These are phyloP conservation scores for Earliella scabrosa DNA, from an alignment of 1,284 basidiomycete genomes.

Conservation along the genomic window DNA sequence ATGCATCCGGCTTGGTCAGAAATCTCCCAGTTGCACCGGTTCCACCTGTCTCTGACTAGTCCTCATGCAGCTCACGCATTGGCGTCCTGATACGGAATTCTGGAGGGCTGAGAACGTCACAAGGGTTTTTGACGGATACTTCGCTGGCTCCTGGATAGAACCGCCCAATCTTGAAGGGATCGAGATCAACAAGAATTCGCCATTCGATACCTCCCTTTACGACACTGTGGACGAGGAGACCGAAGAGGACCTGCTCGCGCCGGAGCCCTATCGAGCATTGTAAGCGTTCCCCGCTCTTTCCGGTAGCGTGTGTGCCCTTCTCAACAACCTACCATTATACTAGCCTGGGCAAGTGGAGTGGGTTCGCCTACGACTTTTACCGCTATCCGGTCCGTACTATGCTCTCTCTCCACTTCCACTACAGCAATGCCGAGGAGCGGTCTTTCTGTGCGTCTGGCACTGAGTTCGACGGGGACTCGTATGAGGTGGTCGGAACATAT, in stretches of 20 bases:
- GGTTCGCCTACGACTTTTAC: not conserved
- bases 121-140: not conserved
- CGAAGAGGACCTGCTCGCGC: slow-evolving; percentile 7
- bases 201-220: not conserved
- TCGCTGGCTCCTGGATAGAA: not conserved
- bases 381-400: slow-evolving; percentile 7
- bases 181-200: not conserved
- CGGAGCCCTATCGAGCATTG: not conserved
- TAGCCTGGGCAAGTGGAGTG: slow-evolving; percentile 15
- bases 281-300: not conserved
- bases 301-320: not conserved
- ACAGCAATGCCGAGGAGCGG: not conserved
- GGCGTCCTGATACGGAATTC: not conserved
- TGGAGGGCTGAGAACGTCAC: slow-evolving; percentile 1
- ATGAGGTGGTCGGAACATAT: slow-evolving; percentile 1
- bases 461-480: slow-evolving; percentile 4
- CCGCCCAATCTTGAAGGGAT: not conserved
- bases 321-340: not conserved
- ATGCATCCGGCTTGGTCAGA: slow-evolving; percentile 34
- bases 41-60: too few species aligned
- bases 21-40: not conserved
- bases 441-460: slow-evolving; percentile 3
- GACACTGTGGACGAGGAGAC: slow-evolving; percentile 5
- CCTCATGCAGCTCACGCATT: not conserved
- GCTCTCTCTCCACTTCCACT: slow-evolving; percentile 11